Base-by-base conservation (phyloP, 164 flowering plant genomes). In the Tinospora cordifolia region DNA sequence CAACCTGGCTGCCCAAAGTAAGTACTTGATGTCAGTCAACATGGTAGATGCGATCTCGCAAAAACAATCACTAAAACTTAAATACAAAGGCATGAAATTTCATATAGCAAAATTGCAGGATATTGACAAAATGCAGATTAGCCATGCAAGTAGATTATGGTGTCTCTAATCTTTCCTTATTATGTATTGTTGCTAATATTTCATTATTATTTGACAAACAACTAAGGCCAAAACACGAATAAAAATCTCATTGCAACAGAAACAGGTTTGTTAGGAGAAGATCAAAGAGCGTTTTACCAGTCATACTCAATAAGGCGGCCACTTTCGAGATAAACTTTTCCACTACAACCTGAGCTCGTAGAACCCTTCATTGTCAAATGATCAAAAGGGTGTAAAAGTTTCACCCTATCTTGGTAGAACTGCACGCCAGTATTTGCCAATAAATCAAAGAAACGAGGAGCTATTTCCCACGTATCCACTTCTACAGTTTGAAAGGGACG, bases 401-500 rank as follows among this genome's bases (percentile, higher is more conserved):
- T 87, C 64, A 87, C 97, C 71, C 81, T 88, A 74, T 90, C 99
- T 79, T 85, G 85, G 68, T 84, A 77, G 77, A 94, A 94, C 75
- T 85, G 84, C 66, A 94, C 83, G 34, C 82, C 72, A 17, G 95
- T 94, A 79, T 75, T 90, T 65, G 82, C 87, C 51, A 92, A 84
- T 76, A 94, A 81, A 63, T 94, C 99, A 4, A 85, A 76, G 75
- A 94, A 94, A 21, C 90, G 92, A 54, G 99, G 99, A 77, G 99
- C 99, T 75, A 94, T 87, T 80, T 94, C 97, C 97, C 99, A 94
- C 70, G 80, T 83, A 81, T 94, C 99, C 38, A 94, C 99, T 84
- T 94, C 99, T 94, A 89, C 81, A 90, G 62, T 51, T 63, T 36
- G 46, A 75, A 10, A 21, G 25, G 19, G 14, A n/a, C 19, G 38